Base-by-base conservation (phyloP, 2,329 filamentous ascomycete genomes). In the Hypoxylon sp. region DNA sequence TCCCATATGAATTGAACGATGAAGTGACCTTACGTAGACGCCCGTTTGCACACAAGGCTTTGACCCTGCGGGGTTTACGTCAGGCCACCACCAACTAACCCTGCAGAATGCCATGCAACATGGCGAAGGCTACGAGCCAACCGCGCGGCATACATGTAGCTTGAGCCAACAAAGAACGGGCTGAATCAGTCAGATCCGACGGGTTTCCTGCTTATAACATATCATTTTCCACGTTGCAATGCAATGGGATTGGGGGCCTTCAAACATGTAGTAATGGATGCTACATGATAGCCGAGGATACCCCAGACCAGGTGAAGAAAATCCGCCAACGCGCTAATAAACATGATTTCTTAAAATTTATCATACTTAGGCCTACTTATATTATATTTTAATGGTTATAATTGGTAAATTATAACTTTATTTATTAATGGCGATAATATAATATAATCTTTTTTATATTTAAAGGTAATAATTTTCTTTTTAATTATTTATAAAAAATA, bases 61-160 rank as follows among this genome's bases (percentile, higher is more conserved):
- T 13, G 22, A n/a, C 47, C 56, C 39, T 63, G 63, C 63, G 67
- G 67, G 63, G 59, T 51, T 48, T 26, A 17, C 46, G 35, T 31
- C 42, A 24, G 58, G 56, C 42, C 17, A 52, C 42, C n/a, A 37
- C 58, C 66, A 60, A 46, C 65, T 31, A 54, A 48, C 57, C 66
- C 58, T 66, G 66, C 63, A 69, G 63, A 47, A 52, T 47, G 51
- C 17, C 48, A 42, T 69, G 63, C 37, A 60, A 56, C 47, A 5
- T 3, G 22, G 22, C 19, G 22, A 63, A 56, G 63, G 50, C 42
- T 47, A 37, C n/a, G 26, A 35, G 17, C 51, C 52, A 48, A 47
- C 14, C 33, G 26, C 14, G 24, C 31, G 42, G 46, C 39, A 31
- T 26, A n/a, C n/a, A n/a, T n/a, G n/a, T n/a, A n/a, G 47, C 29